Conservation (phyloP, 495 filamentous ascomycete species). For the Saxophila tyrrhenica region DNA sequence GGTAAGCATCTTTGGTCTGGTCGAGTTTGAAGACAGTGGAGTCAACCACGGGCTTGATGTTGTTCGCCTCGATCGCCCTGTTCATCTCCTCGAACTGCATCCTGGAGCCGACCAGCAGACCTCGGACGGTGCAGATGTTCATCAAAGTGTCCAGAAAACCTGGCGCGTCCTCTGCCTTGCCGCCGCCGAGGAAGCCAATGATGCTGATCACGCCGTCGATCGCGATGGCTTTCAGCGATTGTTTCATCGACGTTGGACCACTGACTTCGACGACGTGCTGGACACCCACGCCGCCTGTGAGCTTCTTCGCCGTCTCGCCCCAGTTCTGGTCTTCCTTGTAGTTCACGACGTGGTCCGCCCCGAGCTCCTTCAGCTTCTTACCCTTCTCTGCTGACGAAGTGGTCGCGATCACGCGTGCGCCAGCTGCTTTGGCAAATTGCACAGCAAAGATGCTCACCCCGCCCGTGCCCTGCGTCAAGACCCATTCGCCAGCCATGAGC, state of each 20-base stretch:
- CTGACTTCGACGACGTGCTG: constrained; percentile 46
- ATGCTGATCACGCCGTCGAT: constrained; percentile 36
- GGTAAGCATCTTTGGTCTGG: constrained; percentile 32
- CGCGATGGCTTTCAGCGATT: constrained; percentile 16
- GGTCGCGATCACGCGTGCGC: constrained; percentile 69
- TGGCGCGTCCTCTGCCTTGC: constrained; percentile 22
- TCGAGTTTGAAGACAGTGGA: constrained; percentile 30
- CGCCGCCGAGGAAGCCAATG: constrained; percentile 32
- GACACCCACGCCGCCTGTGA: constrained; percentile 52
- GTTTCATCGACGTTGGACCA: constrained; percentile 32
- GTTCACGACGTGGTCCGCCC: constrained; percentile 69
- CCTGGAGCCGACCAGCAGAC: constrained; percentile 28
- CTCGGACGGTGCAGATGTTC: constrained; percentile 30
- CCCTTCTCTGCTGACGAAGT: constrained; percentile 60
- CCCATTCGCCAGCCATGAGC: constrained; percentile 55
- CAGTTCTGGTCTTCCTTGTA: constrained; percentile 60
- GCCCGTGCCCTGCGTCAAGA: constrained; percentile 72
- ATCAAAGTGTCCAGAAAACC: constrained; percentile 27
- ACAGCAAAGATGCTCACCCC: constrained; percentile 70
- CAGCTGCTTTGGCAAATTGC: constrained; percentile 74
- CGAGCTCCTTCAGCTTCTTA: constrained; percentile 55
- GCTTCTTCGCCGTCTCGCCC: constrained; percentile 60
- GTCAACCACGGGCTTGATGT: constrained; percentile 32
- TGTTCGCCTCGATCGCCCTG: constrained; percentile 28
- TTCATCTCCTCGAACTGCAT: constrained; percentile 34